phyloP scores from a whole-genome alignment of 2,329 filamentous ascomycete genomes.

The Nigrospora sphaerica region DNA sequence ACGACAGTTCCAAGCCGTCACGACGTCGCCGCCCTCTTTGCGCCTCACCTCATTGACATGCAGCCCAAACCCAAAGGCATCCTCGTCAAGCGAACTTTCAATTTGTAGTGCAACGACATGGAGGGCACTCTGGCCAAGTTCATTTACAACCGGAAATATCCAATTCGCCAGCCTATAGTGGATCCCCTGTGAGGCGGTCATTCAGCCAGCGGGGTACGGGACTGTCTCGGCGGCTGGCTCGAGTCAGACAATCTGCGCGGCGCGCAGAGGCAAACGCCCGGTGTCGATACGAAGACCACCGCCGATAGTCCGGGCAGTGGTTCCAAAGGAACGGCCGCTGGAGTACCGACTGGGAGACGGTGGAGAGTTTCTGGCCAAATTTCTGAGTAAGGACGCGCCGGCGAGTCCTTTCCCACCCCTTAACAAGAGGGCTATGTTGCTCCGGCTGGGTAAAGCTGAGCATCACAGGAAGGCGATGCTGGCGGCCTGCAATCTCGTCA shows the following conservation, averaged over 20 bases:
- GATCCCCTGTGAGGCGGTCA: not conserved
- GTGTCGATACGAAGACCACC: not conserved
- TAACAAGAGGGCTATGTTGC: not conserved
- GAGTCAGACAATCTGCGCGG: not conserved
- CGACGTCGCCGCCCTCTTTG: slow-evolving; percentile 28
- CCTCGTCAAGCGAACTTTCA: slow-evolving; percentile 18
- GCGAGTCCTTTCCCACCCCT: not conserved
- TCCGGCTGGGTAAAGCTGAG: no score
- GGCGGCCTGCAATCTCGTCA: no score
- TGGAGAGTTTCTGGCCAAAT: slow-evolving; percentile 7
- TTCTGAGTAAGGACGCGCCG: slow-evolving; percentile 5
- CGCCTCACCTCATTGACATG: slow-evolving; percentile 23
- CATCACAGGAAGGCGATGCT: no score
- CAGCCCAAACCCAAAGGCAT: slow-evolving; percentile 33
- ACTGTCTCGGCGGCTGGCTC: not conserved
- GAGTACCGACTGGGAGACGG: slow-evolving; percentile 7
- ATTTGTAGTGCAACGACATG: slow-evolving; percentile 15
- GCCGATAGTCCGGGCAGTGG: not conserved
- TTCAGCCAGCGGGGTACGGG: not conserved
- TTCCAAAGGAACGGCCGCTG: slow-evolving; percentile 3
- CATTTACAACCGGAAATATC: not conserved
- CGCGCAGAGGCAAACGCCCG: not conserved
- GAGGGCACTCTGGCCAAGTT: not conserved
- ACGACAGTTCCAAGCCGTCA: slow-evolving; percentile 17
- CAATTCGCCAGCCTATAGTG: not conserved